Conservation (phyloP, 495 filamentous ascomycete species). For the Hyaloscypha finlandica region DNA sequence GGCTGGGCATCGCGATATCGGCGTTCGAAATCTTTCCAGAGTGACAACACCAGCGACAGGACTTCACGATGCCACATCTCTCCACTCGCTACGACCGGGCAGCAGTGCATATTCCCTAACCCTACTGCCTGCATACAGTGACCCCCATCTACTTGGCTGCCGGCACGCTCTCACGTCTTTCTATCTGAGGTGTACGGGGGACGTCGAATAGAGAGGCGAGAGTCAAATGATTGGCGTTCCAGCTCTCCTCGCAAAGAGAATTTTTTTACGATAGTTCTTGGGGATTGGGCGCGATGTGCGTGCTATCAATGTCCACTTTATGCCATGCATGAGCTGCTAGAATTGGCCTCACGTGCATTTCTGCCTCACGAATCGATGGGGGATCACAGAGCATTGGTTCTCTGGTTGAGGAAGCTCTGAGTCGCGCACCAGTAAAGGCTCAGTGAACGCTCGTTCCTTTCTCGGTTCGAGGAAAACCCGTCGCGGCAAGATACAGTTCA, state of each 20-base stretch:
- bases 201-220: too few species aligned
- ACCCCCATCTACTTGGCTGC: too few species aligned
- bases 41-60: neutral
- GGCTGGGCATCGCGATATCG: neutral
- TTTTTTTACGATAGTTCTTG: neutral
- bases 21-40: neutral
- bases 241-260: neutral
- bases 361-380: neutral
- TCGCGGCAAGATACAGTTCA: too few species aligned
- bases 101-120: constrained; percentile 16
- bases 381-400: neutral
- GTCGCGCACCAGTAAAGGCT: too few species aligned
- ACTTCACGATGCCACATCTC: constrained; percentile 31
- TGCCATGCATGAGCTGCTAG: constrained; percentile 11
- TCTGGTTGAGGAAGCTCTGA: too few species aligned
- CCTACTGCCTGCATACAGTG: too few species aligned
- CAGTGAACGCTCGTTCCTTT: too few species aligned
- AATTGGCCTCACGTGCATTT: constrained; percentile 19
- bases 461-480: too few species aligned
- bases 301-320: constrained; percentile 5
- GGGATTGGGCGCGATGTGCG: neutral
- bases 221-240: neutral
- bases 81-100: constrained; percentile 13
- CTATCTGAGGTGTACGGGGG: neutral
- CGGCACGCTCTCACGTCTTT: neutral